Conservation (phyloP, 2,329 filamentous ascomycete genomes). For the Neopestalotiopsis sp. region DNA sequence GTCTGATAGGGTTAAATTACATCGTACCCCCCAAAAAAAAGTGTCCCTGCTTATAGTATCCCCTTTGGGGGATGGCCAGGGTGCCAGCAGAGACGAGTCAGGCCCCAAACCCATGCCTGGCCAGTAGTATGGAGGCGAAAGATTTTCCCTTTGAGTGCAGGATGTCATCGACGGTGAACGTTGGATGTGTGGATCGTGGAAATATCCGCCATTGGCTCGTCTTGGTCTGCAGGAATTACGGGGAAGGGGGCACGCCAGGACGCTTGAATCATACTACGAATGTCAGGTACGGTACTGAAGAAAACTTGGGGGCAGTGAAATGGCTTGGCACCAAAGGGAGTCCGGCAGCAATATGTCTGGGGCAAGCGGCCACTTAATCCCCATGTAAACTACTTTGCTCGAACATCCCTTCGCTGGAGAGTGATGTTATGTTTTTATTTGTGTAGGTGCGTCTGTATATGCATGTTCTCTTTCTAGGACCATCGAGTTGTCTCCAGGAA, state of each 20-base stretch:
- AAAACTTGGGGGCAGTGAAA: background rate
- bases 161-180: background rate
- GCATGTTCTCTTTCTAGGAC: background rate
- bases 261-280: slow-evolving; percentile 1
- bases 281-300: background rate
- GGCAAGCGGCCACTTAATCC: background rate
- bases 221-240: background rate
- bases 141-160: background rate
- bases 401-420: background rate
- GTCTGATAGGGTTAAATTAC: background rate
- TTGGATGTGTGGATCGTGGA: background rate
- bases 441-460: background rate
- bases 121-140: background rate
- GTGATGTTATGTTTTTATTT: background rate
- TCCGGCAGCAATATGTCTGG: background rate
- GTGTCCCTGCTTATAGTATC: background rate
- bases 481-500: background rate
- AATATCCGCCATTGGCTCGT: background rate
- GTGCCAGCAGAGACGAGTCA: background rate
- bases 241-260: background rate
- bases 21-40: background rate
- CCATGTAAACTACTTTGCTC: background rate
- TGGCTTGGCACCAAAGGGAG: background rate
- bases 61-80: background rate
- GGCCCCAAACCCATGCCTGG: background rate